A percentile compares a stretch with the other conserved stretches of the same genome.
Evolutionary conservation across 208 protist species (phyloP).

Genomic region (Crithidia thermophila): DNA sequence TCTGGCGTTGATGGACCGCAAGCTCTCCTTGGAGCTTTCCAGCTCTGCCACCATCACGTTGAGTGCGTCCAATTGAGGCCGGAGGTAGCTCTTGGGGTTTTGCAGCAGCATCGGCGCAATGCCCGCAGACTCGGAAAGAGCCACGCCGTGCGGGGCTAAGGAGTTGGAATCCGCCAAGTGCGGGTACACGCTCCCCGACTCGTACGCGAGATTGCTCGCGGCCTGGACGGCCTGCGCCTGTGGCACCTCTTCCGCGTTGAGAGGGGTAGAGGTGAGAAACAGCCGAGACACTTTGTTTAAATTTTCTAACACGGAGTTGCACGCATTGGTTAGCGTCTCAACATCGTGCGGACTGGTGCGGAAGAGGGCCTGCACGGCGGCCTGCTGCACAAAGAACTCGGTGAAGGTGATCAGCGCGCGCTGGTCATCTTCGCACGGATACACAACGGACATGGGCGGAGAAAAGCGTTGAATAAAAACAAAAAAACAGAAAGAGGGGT

Average conservation of each 20-base stretch:
- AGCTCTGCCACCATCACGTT: slow-evolving; percentile 30
- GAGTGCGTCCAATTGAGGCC: slow-evolving; percentile 32
- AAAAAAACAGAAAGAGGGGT: background rate
- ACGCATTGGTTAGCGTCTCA: slow-evolving; percentile 25
- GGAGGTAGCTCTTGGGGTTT: slow-evolving; percentile 39
- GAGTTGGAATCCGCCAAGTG: slow-evolving; percentile 13
- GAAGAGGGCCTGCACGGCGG: slow-evolving; percentile 14
- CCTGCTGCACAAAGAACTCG: slow-evolving; percentile 26
- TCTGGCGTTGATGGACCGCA: slow-evolving; percentile 37
- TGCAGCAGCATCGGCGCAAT: slow-evolving; percentile 30
- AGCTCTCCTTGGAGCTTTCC: slow-evolving; percentile 33
- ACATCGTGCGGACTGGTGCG: slow-evolving; percentile 19
- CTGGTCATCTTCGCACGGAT: slow-evolving; percentile 34
- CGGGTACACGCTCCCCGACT: slow-evolving; percentile 31
- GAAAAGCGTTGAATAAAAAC: no score
- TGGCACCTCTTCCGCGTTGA: slow-evolving; percentile 12
- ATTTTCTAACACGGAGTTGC: slow-evolving; percentile 28
- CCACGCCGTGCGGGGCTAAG: slow-evolving; percentile 19
- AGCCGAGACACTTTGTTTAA: slow-evolving; percentile 24
- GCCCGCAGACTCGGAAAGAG: slow-evolving; percentile 19
- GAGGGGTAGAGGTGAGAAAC: slow-evolving; percentile 27
- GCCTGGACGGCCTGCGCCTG: background rate
- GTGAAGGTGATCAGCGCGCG: slow-evolving; percentile 24
- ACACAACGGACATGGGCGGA: slow-evolving; percentile 23
- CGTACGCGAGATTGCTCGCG: slow-evolving; percentile 15